phyloP scores from a whole-genome alignment of 2,329 filamentous ascomycete genomes.

The Monilinia polystroma region DNA sequence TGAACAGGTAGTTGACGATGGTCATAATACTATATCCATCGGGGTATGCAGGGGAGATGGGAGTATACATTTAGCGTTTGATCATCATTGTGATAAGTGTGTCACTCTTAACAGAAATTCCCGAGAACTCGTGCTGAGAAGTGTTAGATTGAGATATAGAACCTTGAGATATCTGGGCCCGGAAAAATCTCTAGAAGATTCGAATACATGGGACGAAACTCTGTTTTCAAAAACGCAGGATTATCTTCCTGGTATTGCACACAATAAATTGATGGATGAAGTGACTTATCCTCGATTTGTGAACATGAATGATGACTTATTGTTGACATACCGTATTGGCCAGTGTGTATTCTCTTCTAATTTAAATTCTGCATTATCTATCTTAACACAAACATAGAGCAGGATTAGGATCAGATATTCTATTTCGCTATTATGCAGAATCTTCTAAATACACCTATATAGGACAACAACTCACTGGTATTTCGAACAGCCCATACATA shows the following conservation, averaged over 20 bases:
- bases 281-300: slow-evolving; percentile 36
- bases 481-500: slow-evolving; percentile 35
- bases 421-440: slow-evolving; percentile 30
- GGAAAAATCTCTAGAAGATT: neutral
- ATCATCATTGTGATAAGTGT: slow-evolving; percentile 35
- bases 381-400: slow-evolving; percentile 27
- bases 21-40: slow-evolving; percentile 34
- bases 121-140: neutral
- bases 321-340: slow-evolving; percentile 35
- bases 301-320: slow-evolving; percentile 31
- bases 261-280: slow-evolving; percentile 29
- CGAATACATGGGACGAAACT: slow-evolving; percentile 27
- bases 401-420: slow-evolving; percentile 34
- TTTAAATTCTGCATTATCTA: neutral
- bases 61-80: slow-evolving; percentile 34
- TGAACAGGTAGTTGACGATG: slow-evolving; percentile 33
- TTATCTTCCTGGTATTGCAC: slow-evolving; percentile 30
- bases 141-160: slow-evolving; percentile 31
- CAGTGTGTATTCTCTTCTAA: slow-evolving; percentile 29
- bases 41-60: slow-evolving; percentile 34
- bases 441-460: slow-evolving; percentile 32
- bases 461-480: slow-evolving; percentile 32
- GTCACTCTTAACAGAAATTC: slow-evolving; percentile 3
- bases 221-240: slow-evolving; percentile 30
- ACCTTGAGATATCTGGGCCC: slow-evolving; percentile 24